Base-by-base conservation (phyloP, 768 basidiomycete species). In the Kondoa malvinella region DNA sequence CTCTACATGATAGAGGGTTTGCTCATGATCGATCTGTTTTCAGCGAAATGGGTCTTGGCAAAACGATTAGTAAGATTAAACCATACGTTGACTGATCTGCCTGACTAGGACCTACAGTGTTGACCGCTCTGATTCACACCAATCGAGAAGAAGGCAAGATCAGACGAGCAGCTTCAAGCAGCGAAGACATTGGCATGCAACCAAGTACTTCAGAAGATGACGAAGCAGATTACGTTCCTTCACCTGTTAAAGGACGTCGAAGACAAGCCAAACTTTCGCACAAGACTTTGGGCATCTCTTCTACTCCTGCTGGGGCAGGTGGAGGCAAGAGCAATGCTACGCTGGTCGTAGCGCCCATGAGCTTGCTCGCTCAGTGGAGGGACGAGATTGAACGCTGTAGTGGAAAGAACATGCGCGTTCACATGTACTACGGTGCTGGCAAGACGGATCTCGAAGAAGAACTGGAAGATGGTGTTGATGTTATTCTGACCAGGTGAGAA, bases 21-120 rank as follows among this genome's bases (percentile, higher is more conserved):
- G 21, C 33, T 16, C 15, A 60, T 40, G 30, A 14, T 34, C 21
- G 40, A 8, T 8, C 40, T 21, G 40, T 50, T 25, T n/a, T 32
- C 15, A 21, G 30, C 58, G 62, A 70, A 34, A 88, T 92, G 89
- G 89, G 89, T n/a, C 87, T 92, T 84, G 90, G 90, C 4, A 92
- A 92, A 78, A 90, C 89, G 0, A 91, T 92, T 71, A 92, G 92
- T 88, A 77, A 95, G 34, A 88, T 91, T 1, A 85, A 89, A 12
- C 82, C 95, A 64, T 61, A 71, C 40, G 33, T 72, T 72, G 58
- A 71, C 69, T 8, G 71, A 71, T 63, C 68, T 69, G 4, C 56
- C 72, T 12, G 66, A 31, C n/a, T 27, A 63, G 30, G 26, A 26
- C 66, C n/a, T 25, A 66, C 26, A 30, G 30, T 59, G 66, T 31